Conservation (phyloP, 2,329 filamentous ascomycete genomes). For the Fusarium stilboides region DNA sequence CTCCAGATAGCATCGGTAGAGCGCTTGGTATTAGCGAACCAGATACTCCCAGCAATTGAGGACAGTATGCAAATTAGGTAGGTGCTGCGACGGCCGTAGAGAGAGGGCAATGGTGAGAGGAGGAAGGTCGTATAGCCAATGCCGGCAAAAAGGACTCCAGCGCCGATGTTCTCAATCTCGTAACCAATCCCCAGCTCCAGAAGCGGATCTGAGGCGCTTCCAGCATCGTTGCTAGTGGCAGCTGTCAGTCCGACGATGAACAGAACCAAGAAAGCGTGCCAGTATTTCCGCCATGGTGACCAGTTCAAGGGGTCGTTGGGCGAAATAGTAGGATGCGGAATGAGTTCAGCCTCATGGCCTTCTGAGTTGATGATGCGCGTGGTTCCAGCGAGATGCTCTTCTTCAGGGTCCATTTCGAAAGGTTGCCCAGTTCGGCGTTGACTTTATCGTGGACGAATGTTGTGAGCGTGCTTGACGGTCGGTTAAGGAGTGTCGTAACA, state of each 20-base stretch:
- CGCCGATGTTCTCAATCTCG: background rate
- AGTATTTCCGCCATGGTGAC: constrained; percentile 1
- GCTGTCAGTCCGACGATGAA: background rate
- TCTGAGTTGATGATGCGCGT: background rate
- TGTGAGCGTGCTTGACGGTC: too few species aligned
- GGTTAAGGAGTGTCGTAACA: too few species aligned
- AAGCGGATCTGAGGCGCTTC: background rate
- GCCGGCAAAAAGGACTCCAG: background rate
- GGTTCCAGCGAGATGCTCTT: background rate
- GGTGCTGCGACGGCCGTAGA: constrained; percentile 1
- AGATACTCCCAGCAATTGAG: background rate
- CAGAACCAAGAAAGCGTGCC: constrained; percentile 1
- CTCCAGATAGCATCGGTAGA: constrained; percentile 1
- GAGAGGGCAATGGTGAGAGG: background rate
- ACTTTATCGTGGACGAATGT: too few species aligned
- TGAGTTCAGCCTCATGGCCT: background rate
- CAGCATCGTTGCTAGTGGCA: background rate
- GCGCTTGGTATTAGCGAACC: background rate
- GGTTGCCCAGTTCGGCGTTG: too few species aligned
- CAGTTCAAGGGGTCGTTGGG: background rate
- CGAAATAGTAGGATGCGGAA: background rate
- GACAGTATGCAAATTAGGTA: background rate
- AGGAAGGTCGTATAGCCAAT: constrained; percentile 3
- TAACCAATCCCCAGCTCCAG: background rate
- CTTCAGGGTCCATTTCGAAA: background rate